Conservation (phyloP, 2,329 filamentous ascomycete genomes). For the Tolypocladium amazonense region DNA sequence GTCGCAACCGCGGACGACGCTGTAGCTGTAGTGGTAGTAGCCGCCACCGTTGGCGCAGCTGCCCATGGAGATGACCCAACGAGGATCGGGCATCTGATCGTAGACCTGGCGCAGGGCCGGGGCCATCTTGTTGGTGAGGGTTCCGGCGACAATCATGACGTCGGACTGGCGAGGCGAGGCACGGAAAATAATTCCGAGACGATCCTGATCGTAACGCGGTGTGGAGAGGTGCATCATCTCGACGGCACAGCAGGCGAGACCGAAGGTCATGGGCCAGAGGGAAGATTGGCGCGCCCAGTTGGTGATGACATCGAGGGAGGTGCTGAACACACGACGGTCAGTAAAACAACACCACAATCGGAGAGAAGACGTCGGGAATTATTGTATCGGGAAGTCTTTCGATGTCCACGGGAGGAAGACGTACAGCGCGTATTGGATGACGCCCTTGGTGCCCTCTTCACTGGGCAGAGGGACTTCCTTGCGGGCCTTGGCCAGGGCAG, state of each 20-base stretch:
- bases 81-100: constrained; percentile 89
- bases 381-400: neutral
- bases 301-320: constrained; percentile 65
- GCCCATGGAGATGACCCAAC: constrained; percentile 79
- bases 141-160: constrained; percentile 90
- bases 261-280: constrained; percentile 83
- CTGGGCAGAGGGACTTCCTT: constrained; percentile 68
- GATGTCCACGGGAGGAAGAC: constrained; percentile 21
- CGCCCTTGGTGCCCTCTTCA: constrained; percentile 70
- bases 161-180: constrained; percentile 81
- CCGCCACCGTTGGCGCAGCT: constrained; percentile 77
- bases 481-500: constrained; percentile 43
- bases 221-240: constrained; percentile 92
- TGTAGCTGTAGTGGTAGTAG: constrained; percentile 82
- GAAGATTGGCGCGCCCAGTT: constrained; percentile 82
- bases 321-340: constrained; percentile 33
- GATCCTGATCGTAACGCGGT: constrained; percentile 81
- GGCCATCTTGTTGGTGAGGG: constrained; percentile 93
- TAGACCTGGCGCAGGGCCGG: constrained; percentile 83
- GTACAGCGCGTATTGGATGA: constrained; percentile 79
- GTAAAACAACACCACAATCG: neutral
- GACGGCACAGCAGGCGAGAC: constrained; percentile 77
- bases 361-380: neutral
- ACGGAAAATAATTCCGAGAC: constrained; percentile 82
- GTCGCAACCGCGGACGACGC: constrained; percentile 64